These are phyloP conservation scores for Forsythia suspensa DNA, from an alignment of 257 asterid species.

Conservation along the genomic window DNA sequence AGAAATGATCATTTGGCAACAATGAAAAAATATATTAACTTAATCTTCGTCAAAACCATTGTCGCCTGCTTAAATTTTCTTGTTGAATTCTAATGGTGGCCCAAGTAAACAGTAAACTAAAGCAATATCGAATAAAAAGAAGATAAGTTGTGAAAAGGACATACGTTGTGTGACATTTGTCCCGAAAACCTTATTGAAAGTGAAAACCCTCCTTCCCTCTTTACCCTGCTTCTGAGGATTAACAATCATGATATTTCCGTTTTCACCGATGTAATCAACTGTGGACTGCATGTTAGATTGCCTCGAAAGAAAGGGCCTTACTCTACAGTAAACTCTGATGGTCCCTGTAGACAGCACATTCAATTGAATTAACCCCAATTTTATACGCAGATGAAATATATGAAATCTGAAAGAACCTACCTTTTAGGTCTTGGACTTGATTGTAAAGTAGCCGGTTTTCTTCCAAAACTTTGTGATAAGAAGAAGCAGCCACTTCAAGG, in stretches of 20 bases:
- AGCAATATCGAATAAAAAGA: conserved; percentile 18
- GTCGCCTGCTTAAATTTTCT: background rate
- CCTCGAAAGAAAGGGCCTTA: conserved; percentile 70
- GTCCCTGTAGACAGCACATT: conserved; percentile 49
- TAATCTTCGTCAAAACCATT: background rate
- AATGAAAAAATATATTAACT: background rate
- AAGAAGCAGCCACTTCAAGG: conserved; percentile 65
- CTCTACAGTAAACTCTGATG: conserved; percentile 85
- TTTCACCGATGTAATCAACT: conserved; percentile 83
- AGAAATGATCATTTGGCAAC: background rate
- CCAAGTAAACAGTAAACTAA: background rate
- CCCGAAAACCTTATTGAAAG: conserved; percentile 79
- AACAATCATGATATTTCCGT: conserved; percentile 84
- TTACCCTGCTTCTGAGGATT: conserved; percentile 80
- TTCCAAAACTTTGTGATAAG: conserved; percentile 80
- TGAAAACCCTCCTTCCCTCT: conserved; percentile 76
- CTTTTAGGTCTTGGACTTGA: conserved; percentile 94
- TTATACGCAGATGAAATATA: background rate
- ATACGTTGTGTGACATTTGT: conserved; percentile 71
- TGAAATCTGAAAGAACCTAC: conserved; percentile 31
- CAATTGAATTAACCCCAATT: background rate
- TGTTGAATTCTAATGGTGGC: background rate
- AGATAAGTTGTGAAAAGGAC: conserved; percentile 27
- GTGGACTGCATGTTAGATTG: conserved; percentile 62
- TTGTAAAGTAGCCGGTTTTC: conserved; percentile 82